Evolutionary conservation across 2,329 filamentous ascomycete species (phyloP).

Genomic region (Fusarium sp.): DNA sequence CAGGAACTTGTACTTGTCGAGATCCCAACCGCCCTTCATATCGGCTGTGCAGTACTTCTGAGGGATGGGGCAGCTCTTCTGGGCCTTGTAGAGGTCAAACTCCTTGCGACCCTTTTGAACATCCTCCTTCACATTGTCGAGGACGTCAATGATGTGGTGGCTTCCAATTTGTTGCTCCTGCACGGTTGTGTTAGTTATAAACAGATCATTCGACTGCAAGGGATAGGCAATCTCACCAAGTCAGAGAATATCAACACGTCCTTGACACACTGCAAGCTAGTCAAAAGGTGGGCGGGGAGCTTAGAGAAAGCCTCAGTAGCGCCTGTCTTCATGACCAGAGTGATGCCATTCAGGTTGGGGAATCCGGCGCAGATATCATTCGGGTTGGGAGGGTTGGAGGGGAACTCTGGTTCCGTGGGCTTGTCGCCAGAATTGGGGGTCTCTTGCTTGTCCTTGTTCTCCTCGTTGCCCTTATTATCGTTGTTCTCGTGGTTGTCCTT

Average conservation of each 20-base stretch:
- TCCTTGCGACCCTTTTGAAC: slow-evolving; percentile 54
- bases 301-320: slow-evolving; percentile 67
- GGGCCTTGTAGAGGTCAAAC: slow-evolving; percentile 60
- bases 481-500: neutral
- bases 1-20: slow-evolving; percentile 73
- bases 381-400: slow-evolving; percentile 25
- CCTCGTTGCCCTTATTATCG: neutral
- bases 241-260: slow-evolving; percentile 71
- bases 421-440: neutral
- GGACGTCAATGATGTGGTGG: slow-evolving; percentile 56
- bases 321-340: slow-evolving; percentile 70
- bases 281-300: slow-evolving; percentile 67
- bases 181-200: slow-evolving; percentile 16
- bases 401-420: slow-evolving; percentile 5
- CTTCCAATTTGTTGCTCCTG: slow-evolving; percentile 63
- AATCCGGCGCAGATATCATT: slow-evolving; percentile 54
- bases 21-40: slow-evolving; percentile 58
- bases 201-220: neutral
- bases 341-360: slow-evolving; percentile 57
- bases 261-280: slow-evolving; percentile 64
- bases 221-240: slow-evolving; percentile 46
- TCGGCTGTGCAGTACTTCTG: slow-evolving; percentile 57
- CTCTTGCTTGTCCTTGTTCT: neutral
- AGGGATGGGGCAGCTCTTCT: slow-evolving; percentile 59
- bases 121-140: slow-evolving; percentile 53